phyloP scores from a whole-genome alignment of 2,329 filamentous ascomycete species.

The Penicillium sp. region DNA sequence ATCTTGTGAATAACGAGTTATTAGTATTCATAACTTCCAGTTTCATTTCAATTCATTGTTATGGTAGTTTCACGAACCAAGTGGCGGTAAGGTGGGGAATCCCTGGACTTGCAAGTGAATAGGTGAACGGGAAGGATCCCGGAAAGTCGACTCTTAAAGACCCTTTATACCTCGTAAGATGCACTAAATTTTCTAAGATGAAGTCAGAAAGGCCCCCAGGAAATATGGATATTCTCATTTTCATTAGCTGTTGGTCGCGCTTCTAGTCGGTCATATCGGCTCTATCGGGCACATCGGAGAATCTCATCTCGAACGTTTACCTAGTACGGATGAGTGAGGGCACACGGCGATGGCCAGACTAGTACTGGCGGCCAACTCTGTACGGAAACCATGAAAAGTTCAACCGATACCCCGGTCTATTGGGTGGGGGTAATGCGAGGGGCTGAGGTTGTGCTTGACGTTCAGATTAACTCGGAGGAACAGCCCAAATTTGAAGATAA shows the following conservation, averaged over 20 bases:
- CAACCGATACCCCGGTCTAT: too few species aligned
- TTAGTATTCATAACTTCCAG: too few species aligned
- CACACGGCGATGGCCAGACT: too few species aligned
- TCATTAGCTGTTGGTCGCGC: neutral
- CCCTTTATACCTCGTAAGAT: neutral
- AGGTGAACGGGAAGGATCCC: neutral
- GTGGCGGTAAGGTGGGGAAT: neutral
- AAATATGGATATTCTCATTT: neutral
- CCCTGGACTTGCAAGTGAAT: neutral
- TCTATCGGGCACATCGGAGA: neutral
- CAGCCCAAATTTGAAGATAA: too few species aligned
- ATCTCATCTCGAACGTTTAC: neutral
- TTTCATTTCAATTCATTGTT: neutral
- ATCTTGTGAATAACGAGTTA: too few species aligned
- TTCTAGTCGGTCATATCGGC: neutral
- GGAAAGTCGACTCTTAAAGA: neutral
- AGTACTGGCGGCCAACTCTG: too few species aligned
- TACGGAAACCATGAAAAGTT: too few species aligned
- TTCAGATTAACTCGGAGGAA: too few species aligned
- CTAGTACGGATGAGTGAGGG: neutral
- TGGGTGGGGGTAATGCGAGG: too few species aligned
- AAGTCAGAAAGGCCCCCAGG: neutral
- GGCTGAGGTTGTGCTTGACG: too few species aligned
- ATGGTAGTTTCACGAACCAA: neutral
- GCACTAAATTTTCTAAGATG: neutral